A percentile compares a stretch with the other conserved stretches of the same genome.
These are phyloP conservation scores for Avicennia marina DNA, from an alignment of 257 asterid species.

Conservation along the genomic window DNA sequence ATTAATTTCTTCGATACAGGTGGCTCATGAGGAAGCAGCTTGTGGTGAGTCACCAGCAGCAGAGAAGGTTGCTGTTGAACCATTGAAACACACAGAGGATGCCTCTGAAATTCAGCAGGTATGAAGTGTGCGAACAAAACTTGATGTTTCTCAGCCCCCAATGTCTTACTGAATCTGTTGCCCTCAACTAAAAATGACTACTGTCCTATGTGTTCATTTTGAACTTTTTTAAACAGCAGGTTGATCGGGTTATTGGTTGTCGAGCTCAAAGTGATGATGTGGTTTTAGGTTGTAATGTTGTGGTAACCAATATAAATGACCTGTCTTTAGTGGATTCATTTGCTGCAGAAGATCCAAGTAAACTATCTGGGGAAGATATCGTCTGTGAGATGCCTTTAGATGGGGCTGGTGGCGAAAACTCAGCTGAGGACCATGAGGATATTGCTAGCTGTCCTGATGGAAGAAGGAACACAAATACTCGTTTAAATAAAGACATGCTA, in stretches of 20 bases:
- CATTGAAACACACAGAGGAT: slow-evolving; percentile 25
- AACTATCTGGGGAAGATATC: slow-evolving; percentile 29
- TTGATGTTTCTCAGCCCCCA: slow-evolving; percentile 8
- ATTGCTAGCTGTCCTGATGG: slow-evolving; percentile 38
- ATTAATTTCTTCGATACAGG: slow-evolving; percentile 26
- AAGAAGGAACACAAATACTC: slow-evolving; percentile 30
- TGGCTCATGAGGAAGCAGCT: slow-evolving; percentile 32
- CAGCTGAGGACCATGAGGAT: slow-evolving; percentile 38
- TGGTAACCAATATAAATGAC: slow-evolving; percentile 28
- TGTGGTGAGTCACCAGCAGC: slow-evolving; percentile 26
- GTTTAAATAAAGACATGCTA: slow-evolving; percentile 32
- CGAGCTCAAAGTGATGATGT: slow-evolving; percentile 48
- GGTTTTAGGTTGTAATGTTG: slow-evolving; percentile 20
- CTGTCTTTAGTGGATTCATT: slow-evolving; percentile 33
- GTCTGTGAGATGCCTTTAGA: slow-evolving; percentile 32
- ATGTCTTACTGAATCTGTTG: not conserved
- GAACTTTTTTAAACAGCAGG: slow-evolving; percentile 44
- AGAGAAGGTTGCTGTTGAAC: slow-evolving; percentile 25
- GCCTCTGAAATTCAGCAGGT: slow-evolving; percentile 43
- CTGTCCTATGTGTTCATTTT: slow-evolving; percentile 7
- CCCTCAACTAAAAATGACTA: not conserved
- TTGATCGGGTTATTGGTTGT: slow-evolving; percentile 84
- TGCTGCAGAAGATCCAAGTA: slow-evolving; percentile 35
- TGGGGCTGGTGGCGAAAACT: slow-evolving; percentile 31
- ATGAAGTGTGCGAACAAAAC: slow-evolving; percentile 15